Conservation (phyloP, 306 rosid genomes). For the Pterocarpus santalinus region DNA sequence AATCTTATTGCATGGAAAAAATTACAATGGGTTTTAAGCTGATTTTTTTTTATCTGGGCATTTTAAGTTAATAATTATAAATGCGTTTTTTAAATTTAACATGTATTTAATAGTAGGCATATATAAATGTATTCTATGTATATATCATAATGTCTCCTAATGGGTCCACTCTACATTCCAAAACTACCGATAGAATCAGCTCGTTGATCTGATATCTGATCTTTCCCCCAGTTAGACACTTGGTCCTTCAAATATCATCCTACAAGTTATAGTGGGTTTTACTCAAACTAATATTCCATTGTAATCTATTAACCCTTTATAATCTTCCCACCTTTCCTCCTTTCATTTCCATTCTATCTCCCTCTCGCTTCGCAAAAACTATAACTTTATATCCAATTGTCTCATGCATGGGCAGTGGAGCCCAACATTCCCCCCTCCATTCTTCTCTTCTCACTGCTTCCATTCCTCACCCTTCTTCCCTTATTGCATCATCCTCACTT, state of each 20-base stretch:
- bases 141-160: background rate
- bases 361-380: background rate
- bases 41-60: too few species aligned
- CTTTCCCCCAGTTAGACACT: background rate
- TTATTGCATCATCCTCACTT: background rate
- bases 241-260: background rate
- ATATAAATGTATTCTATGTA: background rate
- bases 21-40: too few species aligned
- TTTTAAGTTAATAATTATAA: too few species aligned
- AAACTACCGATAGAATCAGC: background rate
- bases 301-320: background rate
- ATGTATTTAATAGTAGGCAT: too few species aligned
- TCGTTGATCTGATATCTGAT: background rate
- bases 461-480: background rate
- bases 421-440: conserved; percentile 15
- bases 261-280: conserved; percentile 34
- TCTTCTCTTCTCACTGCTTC: background rate
- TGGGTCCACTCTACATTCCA: background rate
- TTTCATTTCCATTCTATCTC: background rate
- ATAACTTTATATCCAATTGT: conserved; percentile 5
- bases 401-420: conserved; percentile 41
- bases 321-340: background rate
- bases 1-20: too few species aligned
- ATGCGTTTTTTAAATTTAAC: too few species aligned
- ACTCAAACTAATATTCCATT: conserved; percentile 42